A percentile compares a stretch with the other conserved stretches of the same genome.
These are phyloP conservation scores for Arctium lappa DNA, from an alignment of 129 eudicot species.

Conservation along the genomic window DNA sequence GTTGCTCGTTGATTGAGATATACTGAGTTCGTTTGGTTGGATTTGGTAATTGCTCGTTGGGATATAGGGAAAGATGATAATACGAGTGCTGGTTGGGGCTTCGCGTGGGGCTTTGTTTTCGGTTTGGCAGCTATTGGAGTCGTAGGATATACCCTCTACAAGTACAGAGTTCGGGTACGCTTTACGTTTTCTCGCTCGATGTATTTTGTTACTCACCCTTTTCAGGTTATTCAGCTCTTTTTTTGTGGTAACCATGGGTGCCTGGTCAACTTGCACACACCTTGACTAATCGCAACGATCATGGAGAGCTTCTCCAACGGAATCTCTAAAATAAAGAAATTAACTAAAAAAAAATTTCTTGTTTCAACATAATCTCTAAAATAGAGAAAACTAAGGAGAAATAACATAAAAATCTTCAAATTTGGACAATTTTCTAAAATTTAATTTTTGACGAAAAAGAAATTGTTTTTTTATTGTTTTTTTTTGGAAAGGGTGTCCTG, in stretches of 20 bases:
- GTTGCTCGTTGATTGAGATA: neutral
- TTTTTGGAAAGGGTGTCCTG: too few species aligned
- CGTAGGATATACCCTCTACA: slow-evolving; percentile 72
- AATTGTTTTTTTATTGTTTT: too few species aligned
- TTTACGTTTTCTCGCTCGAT: neutral
- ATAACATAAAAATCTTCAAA: too few species aligned
- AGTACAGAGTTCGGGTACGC: slow-evolving; percentile 78
- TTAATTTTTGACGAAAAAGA: too few species aligned
- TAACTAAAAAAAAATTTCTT: too few species aligned
- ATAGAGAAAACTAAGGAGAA: neutral
- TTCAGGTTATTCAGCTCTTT: neutral
- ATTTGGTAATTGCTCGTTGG: neutral
- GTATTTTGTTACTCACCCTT: neutral
- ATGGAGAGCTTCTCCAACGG: neutral
- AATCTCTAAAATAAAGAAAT: neutral
- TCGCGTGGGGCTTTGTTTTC: slow-evolving; percentile 53
- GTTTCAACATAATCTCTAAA: neutral
- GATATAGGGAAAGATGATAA: slow-evolving; percentile 44
- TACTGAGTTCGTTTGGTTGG: neutral
- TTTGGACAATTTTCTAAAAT: too few species aligned
- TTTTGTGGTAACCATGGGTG: neutral
- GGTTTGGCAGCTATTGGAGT: slow-evolving; percentile 63
- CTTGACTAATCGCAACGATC: neutral
- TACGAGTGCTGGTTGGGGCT: slow-evolving; percentile 46
- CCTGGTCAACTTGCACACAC: neutral